Evolutionary conservation across 2,329 filamentous ascomycete species (phyloP).

Genomic region (Trichoderma sp.): DNA sequence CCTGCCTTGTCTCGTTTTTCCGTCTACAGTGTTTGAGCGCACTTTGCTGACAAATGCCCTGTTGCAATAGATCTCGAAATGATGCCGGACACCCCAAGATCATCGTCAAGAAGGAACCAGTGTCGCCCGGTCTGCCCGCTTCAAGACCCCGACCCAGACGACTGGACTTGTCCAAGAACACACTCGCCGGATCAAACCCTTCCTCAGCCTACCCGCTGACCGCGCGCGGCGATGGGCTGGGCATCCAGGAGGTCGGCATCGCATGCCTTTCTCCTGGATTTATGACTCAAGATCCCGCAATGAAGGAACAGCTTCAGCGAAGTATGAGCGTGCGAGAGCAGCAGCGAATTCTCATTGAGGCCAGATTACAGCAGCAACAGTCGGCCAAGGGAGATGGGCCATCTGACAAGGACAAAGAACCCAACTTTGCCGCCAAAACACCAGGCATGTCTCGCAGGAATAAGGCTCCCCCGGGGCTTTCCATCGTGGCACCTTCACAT

Average conservation of each 20-base stretch:
- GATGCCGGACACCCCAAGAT: constrained; percentile 71
- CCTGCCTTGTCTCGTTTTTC: constrained; percentile 1
- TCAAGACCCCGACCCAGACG: constrained; percentile 67
- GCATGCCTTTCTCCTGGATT: constrained; percentile 96
- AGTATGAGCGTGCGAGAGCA: constrained; percentile 93
- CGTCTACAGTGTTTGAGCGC: not conserved
- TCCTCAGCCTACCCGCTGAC: constrained; percentile 75
- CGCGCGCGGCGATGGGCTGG: constrained; percentile 76
- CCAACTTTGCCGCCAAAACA: constrained; percentile 66
- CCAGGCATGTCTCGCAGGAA: constrained; percentile 74
- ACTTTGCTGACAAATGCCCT: constrained; percentile 27
- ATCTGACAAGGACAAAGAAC: constrained; percentile 58
- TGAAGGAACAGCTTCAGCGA: constrained; percentile 93
- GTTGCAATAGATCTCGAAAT: constrained; percentile 50
- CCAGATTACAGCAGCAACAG: constrained; percentile 75
- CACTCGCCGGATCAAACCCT: constrained; percentile 54
- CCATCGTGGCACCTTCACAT: constrained; percentile 92
- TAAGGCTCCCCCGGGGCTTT: constrained; percentile 84
- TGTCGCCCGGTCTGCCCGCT: constrained; percentile 77
- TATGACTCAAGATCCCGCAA: constrained; percentile 91
- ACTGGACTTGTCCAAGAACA: constrained; percentile 74
- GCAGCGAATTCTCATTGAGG: constrained; percentile 93
- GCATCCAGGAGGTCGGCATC: constrained; percentile 89
- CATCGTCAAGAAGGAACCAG: constrained; percentile 94
- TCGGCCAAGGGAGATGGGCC: constrained; percentile 76